Evolutionary conservation across 2,329 filamentous ascomycete genomes (phyloP), one percentile per base, ranked within the genome.

Genomic region (Ilyonectria mors-panacis): DNA sequence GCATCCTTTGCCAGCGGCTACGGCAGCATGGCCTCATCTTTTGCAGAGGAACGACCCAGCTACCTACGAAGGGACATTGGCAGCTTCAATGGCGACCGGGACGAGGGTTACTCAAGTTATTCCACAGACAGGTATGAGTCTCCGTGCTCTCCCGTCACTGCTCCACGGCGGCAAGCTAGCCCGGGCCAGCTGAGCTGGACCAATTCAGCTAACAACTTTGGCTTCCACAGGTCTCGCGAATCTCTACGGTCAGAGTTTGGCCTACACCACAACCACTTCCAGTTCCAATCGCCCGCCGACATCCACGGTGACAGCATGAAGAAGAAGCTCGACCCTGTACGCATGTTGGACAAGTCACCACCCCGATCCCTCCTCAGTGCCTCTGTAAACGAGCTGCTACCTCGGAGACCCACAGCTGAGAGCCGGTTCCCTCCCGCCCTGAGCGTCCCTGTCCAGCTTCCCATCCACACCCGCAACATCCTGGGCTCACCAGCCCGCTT

Each of bases 301-400:
- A n/a, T n/a, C n/a, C n/a, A n/a, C n/a, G n/a, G n/a, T n/a, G 84
- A 81, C 65, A 82, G 79, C 58, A 83, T 89, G 74, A 84, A 88
- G 66, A 87, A 86, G 76, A 89, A 87, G 78, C 80, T 90, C n/a
- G 83, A 88, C 64, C 82, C 84, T 1, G 77, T 83, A 42, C 81
- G 83, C 42, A 81, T 79, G 0, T 73, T 83, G n/a, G 84, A 86
- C 63, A 85, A 81, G 17, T 83, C 84, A 9, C 82, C 85, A 2
- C 81, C 85, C 23, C 81, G 82, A 55, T 84, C 85, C 10, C 78
- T 80, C 4, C 78, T 87, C 6, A 84, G 81, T 63, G 77, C 81
- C 10, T 85, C 84, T 2, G 70, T 81, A 23, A 80, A 77, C 61
- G 83, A 85, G 51, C 68, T 79, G 8, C 73, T 80, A 21, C 72